phyloP scores from a whole-genome alignment of 2,329 filamentous ascomycete genomes.

The Chaetomium strumarium region DNA sequence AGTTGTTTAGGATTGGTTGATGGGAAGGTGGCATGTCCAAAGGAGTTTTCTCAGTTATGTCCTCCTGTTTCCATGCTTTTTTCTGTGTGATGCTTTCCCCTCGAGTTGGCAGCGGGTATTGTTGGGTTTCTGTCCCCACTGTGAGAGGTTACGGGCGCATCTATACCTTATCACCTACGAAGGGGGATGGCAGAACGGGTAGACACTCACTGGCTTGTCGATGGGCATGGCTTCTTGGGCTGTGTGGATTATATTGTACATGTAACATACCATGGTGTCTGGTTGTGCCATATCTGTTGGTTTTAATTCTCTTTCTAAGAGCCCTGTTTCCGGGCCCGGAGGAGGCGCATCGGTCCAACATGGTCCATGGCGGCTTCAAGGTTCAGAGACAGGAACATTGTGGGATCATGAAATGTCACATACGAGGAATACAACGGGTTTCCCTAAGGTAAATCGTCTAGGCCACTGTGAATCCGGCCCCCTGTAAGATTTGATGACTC shows the following conservation, averaged over 20 bases:
- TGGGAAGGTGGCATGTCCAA: no score
- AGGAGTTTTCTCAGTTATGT: no score
- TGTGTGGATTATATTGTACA: neutral
- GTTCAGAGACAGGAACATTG: neutral
- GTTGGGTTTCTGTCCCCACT: neutral
- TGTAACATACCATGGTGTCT: neutral
- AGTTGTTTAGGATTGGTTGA: no score
- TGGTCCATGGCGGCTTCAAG: no score
- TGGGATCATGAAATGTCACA: no score
- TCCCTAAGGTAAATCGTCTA: no score
- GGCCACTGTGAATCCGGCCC: no score
- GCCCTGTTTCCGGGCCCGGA: neutral
- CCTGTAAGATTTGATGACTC: no score
- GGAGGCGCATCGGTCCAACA: neutral
- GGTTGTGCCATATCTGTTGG: neutral
- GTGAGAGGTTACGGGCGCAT: neutral
- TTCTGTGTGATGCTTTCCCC: neutral
- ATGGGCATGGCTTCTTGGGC: conserved; percentile 1
- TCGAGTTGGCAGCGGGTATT: neutral
- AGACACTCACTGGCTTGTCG: neutral
- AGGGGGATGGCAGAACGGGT: neutral
- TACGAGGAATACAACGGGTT: no score
- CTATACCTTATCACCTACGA: conserved; percentile 1
- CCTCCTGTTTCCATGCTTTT: no score
- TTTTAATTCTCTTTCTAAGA: neutral